phyloP scores from a whole-genome alignment of 192 early-diverging fungal genomes.

The Helicostylum pulchrum region DNA sequence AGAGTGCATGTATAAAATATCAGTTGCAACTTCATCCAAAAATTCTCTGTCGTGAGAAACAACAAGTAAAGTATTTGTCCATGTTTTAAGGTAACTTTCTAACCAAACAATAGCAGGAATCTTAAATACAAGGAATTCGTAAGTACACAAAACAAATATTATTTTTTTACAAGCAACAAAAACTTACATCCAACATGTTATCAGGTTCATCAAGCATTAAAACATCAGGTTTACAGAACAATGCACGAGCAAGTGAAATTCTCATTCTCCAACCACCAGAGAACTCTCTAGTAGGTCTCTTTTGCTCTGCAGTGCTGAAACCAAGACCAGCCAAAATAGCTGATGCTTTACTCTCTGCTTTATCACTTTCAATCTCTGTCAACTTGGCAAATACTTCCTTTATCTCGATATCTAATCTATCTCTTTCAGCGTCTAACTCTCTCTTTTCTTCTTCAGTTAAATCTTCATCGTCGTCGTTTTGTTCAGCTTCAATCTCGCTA shows the following conservation, averaged over 20 bases:
- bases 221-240: conserved; percentile 94
- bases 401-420: conserved; percentile 52
- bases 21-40: conserved; percentile 94
- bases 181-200: conserved; percentile 75
- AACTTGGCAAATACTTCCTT: conserved; percentile 84
- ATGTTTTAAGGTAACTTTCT: conserved; percentile 88
- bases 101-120: conserved; percentile 98
- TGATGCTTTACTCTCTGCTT: conserved; percentile 92
- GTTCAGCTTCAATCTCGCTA: conserved; percentile 48
- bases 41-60: conserved; percentile 99
- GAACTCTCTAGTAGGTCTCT: conserved; percentile 86
- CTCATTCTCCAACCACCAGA: conserved; percentile 99
- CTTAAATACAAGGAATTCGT: not conserved
- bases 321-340: conserved; percentile 96
- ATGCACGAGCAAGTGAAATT: conserved; percentile 90
- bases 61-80: conserved; percentile 89
- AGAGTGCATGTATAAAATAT: conserved; percentile 96
- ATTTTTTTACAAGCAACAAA: not conserved
- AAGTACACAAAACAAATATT: not conserved
- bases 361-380: conserved; percentile 94
- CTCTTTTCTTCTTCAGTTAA: conserved; percentile 48
- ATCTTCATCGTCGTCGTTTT: conserved; percentile 42
- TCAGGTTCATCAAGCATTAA: conserved; percentile 91
- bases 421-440: conserved; percentile 52
- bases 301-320: conserved; percentile 75